Percentiles rank a stretch among this genome's conserved stretches.
phyloP scores from a whole-genome alignment of 495 filamentous ascomycete species.

The Lichenothelia convexa region DNA sequence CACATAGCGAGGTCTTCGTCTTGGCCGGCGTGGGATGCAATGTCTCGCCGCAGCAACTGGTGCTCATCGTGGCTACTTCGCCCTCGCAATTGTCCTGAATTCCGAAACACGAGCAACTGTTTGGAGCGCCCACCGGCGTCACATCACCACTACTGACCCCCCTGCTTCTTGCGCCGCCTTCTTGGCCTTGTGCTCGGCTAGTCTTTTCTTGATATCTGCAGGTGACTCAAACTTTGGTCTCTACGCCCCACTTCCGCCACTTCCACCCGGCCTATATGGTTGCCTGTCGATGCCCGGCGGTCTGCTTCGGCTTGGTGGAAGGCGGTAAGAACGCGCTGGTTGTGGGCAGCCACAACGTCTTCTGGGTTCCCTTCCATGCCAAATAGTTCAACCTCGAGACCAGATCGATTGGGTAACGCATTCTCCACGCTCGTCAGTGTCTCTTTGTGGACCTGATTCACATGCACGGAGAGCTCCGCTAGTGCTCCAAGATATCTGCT shows the following conservation, averaged over 20 bases:
- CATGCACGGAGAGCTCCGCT: conserved; percentile 76
- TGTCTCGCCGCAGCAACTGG: too few relatives aligned
- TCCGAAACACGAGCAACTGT: too few relatives aligned
- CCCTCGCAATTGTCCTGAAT: too few relatives aligned
- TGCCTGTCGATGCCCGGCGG: conserved; percentile 64
- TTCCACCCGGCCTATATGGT: conserved; percentile 88
- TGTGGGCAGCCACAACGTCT: conserved; percentile 62
- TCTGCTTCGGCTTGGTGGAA: conserved; percentile 76
- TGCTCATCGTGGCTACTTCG: too few relatives aligned
- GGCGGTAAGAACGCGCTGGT: conserved; percentile 63
- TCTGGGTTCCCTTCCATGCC: conserved; percentile 84
- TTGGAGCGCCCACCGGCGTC: conserved; percentile 35
- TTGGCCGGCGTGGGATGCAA: too few relatives aligned
- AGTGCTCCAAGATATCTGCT: conserved; percentile 1
- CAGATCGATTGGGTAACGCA: conserved; percentile 65
- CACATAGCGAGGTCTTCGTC: too few relatives aligned
- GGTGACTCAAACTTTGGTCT: conserved; percentile 12
- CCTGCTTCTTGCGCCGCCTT: conserved; percentile 6
- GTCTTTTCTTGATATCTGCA: conserved; percentile 12
- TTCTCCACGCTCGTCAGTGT: conserved; percentile 71
- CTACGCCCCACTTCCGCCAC: conserved; percentile 54
- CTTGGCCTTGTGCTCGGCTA: conserved; percentile 11
- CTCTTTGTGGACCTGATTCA: conserved; percentile 98
- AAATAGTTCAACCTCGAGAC: conserved; percentile 86
- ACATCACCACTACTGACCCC: conserved; percentile 37